These are phyloP conservation scores for Coemansia sp. DNA, from an alignment of 192 early-diverging fungal species.

Conservation along the genomic window DNA sequence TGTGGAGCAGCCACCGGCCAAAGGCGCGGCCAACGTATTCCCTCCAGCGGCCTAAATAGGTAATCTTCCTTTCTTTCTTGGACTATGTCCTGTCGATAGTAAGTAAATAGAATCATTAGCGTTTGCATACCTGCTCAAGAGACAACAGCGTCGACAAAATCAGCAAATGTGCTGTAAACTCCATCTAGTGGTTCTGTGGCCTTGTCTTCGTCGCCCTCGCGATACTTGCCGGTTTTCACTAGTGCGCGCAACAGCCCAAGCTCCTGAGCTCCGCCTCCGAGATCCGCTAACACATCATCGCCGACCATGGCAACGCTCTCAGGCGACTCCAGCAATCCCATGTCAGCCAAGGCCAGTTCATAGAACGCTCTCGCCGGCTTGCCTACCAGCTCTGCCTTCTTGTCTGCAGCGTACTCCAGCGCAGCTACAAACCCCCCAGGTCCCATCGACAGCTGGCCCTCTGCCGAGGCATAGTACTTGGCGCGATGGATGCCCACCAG, in stretches of 20 bases:
- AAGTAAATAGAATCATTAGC: neutral
- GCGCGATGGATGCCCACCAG: conserved; percentile 84
- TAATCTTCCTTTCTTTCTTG: neutral
- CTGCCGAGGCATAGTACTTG: conserved; percentile 67
- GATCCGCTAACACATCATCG: conserved; percentile 81
- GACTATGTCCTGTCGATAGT: neutral
- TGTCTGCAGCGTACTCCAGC: conserved; percentile 74
- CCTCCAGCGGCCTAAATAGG: neutral
- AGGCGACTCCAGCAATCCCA: conserved; percentile 55
- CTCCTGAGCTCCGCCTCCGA: conserved; percentile 74
- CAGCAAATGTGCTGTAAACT: conserved; percentile 64
- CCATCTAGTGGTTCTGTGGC: conserved; percentile 51
- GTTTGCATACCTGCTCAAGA: neutral
- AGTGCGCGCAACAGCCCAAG: conserved; percentile 64
- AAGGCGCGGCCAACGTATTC: neutral
- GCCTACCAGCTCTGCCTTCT: conserved; percentile 69
- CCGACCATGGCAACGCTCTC: conserved; percentile 78
- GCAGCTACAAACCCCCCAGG: conserved; percentile 89
- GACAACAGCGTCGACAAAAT: conserved; percentile 63
- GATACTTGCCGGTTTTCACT: conserved; percentile 85
- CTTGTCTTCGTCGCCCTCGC: conserved; percentile 64
- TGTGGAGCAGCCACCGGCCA: neutral
- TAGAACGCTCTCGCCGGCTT: conserved; percentile 80
- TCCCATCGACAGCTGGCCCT: conserved; percentile 66
- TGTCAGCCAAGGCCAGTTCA: conserved; percentile 69